Conservation (phyloP, 306 rosid genomes). For the Lupinus albus region DNA sequence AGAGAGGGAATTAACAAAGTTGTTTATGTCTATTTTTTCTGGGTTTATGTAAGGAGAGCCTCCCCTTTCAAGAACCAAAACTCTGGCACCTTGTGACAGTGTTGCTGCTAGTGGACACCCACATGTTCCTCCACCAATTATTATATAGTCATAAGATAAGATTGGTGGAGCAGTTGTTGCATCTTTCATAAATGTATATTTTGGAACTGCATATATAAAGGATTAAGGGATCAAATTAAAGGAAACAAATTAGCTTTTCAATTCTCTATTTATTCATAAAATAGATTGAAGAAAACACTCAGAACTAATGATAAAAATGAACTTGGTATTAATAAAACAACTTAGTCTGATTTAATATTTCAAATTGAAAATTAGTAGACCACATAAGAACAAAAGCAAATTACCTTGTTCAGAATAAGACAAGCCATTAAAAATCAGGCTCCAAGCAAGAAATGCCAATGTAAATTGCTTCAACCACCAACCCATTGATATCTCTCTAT, state of each 20-base stretch:
- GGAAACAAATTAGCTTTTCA: not conserved
- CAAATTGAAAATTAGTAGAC: not conserved
- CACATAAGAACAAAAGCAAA: constrained; percentile 10
- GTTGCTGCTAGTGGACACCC: constrained; percentile 91
- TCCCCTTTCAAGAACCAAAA: constrained; percentile 71
- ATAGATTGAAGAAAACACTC: not conserved
- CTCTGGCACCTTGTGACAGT: constrained; percentile 61
- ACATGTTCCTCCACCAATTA: constrained; percentile 80
- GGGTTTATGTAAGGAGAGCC: constrained; percentile 69
- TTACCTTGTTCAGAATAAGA: constrained; percentile 48
- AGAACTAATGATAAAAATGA: constrained; percentile 2
- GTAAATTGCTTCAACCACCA: constrained; percentile 18
- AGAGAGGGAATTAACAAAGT: constrained; percentile 46
- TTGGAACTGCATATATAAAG: constrained; percentile 42
- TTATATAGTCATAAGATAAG: constrained; percentile 59
- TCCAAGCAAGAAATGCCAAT: constrained; percentile 42
- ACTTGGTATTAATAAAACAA: not conserved
- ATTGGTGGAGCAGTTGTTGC: constrained; percentile 59
- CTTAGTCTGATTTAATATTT: not conserved
- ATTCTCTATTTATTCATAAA: constrained; percentile 13
- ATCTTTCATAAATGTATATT: constrained; percentile 53
- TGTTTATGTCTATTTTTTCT: constrained; percentile 45
- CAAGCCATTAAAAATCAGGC: constrained; percentile 43
- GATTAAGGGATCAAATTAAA: constrained; percentile 12
- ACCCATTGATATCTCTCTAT: constrained; percentile 40